phyloP scores from a whole-genome alignment of 2,329 filamentous ascomycete species.

The Talaromyces funiculosus region DNA sequence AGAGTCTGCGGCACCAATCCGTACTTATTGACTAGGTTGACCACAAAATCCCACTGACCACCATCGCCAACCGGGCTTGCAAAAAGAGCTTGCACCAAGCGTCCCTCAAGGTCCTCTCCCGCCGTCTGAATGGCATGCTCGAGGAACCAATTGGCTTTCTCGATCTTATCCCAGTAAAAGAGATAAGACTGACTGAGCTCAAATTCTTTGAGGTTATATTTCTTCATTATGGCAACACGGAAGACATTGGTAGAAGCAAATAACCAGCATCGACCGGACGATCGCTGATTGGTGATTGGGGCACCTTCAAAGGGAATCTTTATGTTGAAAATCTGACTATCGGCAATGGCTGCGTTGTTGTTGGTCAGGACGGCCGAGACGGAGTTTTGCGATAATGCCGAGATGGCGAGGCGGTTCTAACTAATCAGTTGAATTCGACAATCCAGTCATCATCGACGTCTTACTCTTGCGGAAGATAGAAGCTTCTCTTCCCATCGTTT shows the following conservation, averaged over 20 bases:
- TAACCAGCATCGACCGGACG: conserved; percentile 82
- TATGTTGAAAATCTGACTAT: conserved; percentile 78
- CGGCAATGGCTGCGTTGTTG: conserved; percentile 56
- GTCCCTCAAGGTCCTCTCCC: conserved; percentile 62
- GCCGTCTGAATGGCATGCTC: conserved; percentile 75
- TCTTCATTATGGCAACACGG: conserved; percentile 80
- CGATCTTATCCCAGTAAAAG: conserved; percentile 91
- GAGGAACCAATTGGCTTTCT: conserved; percentile 85
- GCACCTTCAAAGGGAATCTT: conserved; percentile 74
- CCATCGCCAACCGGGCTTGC: conserved; percentile 68
- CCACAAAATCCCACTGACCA: conserved; percentile 89
- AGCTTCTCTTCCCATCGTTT: conserved; percentile 24
- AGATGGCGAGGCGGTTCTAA: conserved; percentile 66
- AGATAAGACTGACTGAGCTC: conserved; percentile 84
- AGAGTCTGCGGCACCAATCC: conserved; percentile 76
- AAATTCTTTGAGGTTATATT: conserved; percentile 69
- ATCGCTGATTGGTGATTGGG: conserved; percentile 78
- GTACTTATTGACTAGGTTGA: conserved; percentile 79
- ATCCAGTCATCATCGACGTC: not conserved
- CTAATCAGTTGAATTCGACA: not conserved
- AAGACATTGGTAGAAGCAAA: conserved; percentile 91
- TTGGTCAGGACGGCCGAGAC: conserved; percentile 62
- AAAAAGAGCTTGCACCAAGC: conserved; percentile 67
- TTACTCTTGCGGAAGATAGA: conserved; percentile 24
- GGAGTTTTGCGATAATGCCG: conserved; percentile 63